Evolutionary conservation across 805 yeast genomes (phyloP).

Genomic region (Suhomyces xylopsoci): DNA sequence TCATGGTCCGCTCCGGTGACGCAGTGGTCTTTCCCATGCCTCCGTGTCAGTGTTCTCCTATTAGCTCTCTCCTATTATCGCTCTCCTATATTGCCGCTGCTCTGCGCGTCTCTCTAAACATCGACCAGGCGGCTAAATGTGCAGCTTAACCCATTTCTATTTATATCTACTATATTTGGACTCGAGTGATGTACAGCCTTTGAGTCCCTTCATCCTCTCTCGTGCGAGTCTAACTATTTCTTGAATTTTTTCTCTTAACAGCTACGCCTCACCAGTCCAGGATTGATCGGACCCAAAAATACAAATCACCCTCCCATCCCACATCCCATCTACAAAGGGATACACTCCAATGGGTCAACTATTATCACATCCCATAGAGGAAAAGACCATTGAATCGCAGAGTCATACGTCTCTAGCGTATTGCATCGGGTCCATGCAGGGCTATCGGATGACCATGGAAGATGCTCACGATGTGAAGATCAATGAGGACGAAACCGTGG

Average conservation of each 20-base stretch:
- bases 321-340: background rate
- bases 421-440: conserved; percentile 74
- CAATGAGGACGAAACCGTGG: conserved; percentile 38
- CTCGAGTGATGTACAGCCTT: background rate
- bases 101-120: background rate
- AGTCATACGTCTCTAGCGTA: conserved; percentile 48
- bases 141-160: background rate
- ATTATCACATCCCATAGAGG: conserved; percentile 71
- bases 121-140: background rate
- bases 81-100: background rate
- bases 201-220: background rate
- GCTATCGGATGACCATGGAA: conserved; percentile 71
- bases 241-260: background rate
- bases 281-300: background rate
- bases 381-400: conserved; percentile 53
- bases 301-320: background rate
- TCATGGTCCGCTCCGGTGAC: background rate
- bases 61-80: background rate
- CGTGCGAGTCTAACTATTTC: background rate
- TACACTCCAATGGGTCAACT: conserved; percentile 60
- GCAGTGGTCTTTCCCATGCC: background rate
- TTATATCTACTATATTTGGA: background rate
- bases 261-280: background rate
- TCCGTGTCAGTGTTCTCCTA: background rate
- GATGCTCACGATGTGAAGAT: conserved; percentile 63